phyloP scores from a whole-genome alignment of 208 protist genomes.

The Crithidia thermophila region DNA sequence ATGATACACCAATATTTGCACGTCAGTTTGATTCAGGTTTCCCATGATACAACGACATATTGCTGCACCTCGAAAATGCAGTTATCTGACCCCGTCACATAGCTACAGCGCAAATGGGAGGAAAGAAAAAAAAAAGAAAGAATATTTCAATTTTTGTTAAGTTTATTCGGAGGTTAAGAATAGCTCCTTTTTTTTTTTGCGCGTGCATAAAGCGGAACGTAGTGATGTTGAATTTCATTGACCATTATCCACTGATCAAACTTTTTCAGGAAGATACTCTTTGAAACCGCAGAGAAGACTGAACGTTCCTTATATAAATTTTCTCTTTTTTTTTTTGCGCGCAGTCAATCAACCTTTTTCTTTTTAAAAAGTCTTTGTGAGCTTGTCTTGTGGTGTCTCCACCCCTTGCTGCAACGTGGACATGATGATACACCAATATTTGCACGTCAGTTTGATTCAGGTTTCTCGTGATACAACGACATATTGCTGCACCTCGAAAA shows the following conservation, averaged over 20 bases:
- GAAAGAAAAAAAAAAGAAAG: not conserved
- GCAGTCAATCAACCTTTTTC: not conserved
- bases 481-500: slow-evolving; percentile 2
- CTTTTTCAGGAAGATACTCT: slow-evolving; percentile 10
- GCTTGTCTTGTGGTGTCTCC: not conserved
- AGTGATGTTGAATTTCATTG: slow-evolving; percentile 14
- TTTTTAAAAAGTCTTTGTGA: not conserved
- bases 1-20: slow-evolving; percentile 15
- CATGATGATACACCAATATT: slow-evolving; percentile 4
- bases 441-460: slow-evolving; percentile 16
- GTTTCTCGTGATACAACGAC: slow-evolving; percentile 7
- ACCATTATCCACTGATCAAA: not conserved
- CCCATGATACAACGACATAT: slow-evolving; percentile 1
- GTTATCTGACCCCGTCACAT: not conserved
- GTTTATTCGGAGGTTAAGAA: too few relatives aligned
- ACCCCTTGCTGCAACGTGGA: too few relatives aligned
- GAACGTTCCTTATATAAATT: not conserved
- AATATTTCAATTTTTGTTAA: not conserved
- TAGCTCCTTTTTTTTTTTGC: not conserved
- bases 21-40: slow-evolving; percentile 11
- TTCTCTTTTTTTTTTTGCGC: not conserved
- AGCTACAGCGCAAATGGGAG: too few relatives aligned
- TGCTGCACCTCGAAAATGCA: not conserved
- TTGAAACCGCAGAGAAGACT: slow-evolving; percentile 30
- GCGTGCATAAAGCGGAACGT: not conserved